Evolutionary conservation across 1,284 basidiomycete genomes (phyloP), one percentile per base, ranked within the genome.

Genomic region (Pyrrhoderma lamaoense): DNA sequence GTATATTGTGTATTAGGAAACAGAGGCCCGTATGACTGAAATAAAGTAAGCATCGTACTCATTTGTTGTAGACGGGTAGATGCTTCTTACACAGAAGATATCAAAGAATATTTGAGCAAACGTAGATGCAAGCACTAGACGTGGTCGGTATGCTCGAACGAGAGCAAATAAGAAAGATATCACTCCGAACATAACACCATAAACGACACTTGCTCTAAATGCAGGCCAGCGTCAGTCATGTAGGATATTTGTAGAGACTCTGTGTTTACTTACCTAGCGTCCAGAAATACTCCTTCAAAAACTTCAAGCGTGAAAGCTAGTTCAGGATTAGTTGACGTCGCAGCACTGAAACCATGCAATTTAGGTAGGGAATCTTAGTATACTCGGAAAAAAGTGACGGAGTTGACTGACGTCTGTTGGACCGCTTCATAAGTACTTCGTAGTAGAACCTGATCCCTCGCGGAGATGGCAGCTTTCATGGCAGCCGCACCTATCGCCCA

Each of bases 401-500:
- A 18, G 40, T 42, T n/a, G 9, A 43, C 67, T 49, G 49, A 77
- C 74, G 69, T 73, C 52, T 70, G 64, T 46, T 72, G 68, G 8
- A 73, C 75, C 21, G 65, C 61, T 53, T 78, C 70, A 16, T 80
- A 63, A 11, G 76, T 70, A 4, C 65, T 60, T 9, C 69, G 69
- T 2, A 85, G 65, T 5, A 85, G 61, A 0, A 71, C 64, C 48
- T 77, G 69, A 59, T 72, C 71, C 35, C 87, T 70, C 0, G 76
- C 80, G n/a, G 72, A 65, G 1, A 80, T 61, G 0, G 76, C 79
- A 1, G 83, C 76, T 2, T 77, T 81, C 83, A 88, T 89, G 0
- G 77, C 80, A 1, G 84, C 85, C 35, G 70, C 73, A 3, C 82
- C 82, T 70, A 85, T 77, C 0, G 79, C 88, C 88, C 89, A 91